A percentile compares a stretch with the other conserved stretches of the same genome.
phyloP scores from a whole-genome alignment of 306 rosid genomes.

The Cucurbita pepo region DNA sequence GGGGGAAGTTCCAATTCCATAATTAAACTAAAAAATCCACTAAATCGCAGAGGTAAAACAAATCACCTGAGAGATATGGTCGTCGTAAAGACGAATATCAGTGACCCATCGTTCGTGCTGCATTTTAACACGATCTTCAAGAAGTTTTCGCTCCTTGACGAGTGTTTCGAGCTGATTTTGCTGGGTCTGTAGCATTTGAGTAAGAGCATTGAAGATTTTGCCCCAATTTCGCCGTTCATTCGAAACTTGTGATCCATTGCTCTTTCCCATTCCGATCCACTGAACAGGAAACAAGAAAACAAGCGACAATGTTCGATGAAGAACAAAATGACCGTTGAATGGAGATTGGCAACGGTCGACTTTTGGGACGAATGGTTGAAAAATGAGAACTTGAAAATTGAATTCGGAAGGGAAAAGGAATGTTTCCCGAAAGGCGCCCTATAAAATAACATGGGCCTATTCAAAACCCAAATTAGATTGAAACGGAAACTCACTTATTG shows the following conservation, averaged over 20 bases:
- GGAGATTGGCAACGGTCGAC: background rate
- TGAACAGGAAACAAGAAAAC: background rate
- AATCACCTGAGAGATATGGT: conserved; percentile 38
- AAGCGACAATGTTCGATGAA: background rate
- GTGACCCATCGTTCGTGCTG: conserved; percentile 49
- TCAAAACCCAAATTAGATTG: background rate
- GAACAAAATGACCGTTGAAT: background rate
- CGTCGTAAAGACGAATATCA: conserved; percentile 31
- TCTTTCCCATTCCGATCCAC: conserved; percentile 20
- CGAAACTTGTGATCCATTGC: conserved; percentile 7
- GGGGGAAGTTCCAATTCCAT: background rate
- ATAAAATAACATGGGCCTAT: no score
- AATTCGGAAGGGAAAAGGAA: background rate
- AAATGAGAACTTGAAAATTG: background rate
- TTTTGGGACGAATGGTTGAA: background rate
- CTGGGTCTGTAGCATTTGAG: conserved; percentile 35
- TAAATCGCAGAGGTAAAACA: background rate
- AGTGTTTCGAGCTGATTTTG: conserved; percentile 51
- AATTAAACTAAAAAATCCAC: conserved; percentile 10
- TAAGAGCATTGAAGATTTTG: conserved; percentile 26
- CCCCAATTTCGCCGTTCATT: conserved; percentile 47
- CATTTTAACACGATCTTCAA: conserved; percentile 33
- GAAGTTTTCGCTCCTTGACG: conserved; percentile 30
- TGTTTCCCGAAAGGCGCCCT: background rate
- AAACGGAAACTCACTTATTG: background rate